A percentile compares a stretch with the other conserved stretches of the same genome.
phyloP scores from a whole-genome alignment of 805 yeast species.

The Ogataea trehaloabstinens region DNA sequence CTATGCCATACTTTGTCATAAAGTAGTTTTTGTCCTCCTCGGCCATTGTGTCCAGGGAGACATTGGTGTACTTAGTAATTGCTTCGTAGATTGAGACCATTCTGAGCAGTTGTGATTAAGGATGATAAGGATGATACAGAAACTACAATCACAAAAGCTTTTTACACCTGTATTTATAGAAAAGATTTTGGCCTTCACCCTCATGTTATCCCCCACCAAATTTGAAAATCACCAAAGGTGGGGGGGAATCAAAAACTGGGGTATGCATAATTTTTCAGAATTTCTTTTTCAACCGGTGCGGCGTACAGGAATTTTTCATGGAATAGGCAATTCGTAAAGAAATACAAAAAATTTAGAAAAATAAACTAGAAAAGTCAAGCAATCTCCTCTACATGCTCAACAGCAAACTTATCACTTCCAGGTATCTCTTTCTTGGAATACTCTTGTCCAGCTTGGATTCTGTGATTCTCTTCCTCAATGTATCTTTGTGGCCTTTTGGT shows the following conservation, averaged over 20 bases:
- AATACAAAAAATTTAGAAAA: too few species aligned
- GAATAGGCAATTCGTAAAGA: too few species aligned
- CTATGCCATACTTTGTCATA: constrained; percentile 16
- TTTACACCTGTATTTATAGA: too few species aligned
- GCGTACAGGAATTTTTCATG: too few species aligned
- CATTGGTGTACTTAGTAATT: constrained; percentile 9
- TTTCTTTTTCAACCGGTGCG: too few species aligned
- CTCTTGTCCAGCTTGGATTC: constrained; percentile 1
- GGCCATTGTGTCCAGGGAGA: constrained; percentile 16
- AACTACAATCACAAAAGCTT: too few species aligned
- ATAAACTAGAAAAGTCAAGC: background rate
- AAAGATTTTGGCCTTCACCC: too few species aligned
- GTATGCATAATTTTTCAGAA: too few species aligned
- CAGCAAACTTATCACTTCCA: background rate
- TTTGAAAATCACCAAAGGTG: too few species aligned
- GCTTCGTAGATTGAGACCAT: constrained; percentile 7
- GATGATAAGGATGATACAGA: constrained; percentile 29
- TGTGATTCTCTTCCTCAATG: constrained; percentile 1
- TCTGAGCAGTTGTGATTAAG: constrained; percentile 25
- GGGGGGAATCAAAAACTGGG: too few species aligned
- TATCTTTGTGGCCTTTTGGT: constrained; percentile 1
- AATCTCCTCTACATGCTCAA: constrained; percentile 1
- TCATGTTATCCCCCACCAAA: too few species aligned
- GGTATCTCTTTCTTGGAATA: background rate
- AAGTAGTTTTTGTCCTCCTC: constrained; percentile 7